These are phyloP conservation scores for Ustilago bromivora DNA, from an alignment of 1,284 basidiomycete species.

Conservation along the genomic window DNA sequence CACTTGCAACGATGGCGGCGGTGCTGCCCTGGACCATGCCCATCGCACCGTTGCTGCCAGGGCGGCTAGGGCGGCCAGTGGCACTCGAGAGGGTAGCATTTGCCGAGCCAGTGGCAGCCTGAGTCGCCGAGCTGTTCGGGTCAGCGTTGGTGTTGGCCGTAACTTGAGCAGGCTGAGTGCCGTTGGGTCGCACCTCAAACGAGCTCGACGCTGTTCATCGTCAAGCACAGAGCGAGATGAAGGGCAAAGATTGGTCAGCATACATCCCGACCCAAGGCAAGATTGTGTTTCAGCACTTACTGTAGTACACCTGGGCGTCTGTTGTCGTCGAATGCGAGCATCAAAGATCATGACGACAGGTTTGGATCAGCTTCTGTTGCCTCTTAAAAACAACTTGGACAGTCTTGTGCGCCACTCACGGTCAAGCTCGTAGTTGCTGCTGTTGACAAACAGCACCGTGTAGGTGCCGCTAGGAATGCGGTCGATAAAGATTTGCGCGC, in stretches of 20 bases:
- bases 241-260: background rate
- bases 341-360: background rate
- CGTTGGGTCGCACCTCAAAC: slow-evolving; percentile 54
- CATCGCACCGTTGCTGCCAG: slow-evolving; percentile 20
- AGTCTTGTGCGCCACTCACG: slow-evolving; percentile 1
- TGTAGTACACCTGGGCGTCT: slow-evolving; percentile 52
- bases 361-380: background rate
- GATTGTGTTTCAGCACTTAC: slow-evolving; percentile 12
- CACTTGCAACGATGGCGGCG: slow-evolving; percentile 22
- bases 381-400: background rate
- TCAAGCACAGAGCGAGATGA: background rate
- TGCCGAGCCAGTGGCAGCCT: slow-evolving; percentile 33
- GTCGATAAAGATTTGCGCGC: slow-evolving; percentile 54
- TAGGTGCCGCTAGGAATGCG: slow-evolving; percentile 51
- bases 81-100: slow-evolving; percentile 35
- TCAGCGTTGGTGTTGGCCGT: slow-evolving; percentile 53
- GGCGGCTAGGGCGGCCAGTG: slow-evolving; percentile 2
- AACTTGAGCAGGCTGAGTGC: slow-evolving; percentile 45
- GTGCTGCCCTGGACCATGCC: slow-evolving; percentile 9
- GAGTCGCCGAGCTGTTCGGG: slow-evolving; percentile 40
- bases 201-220: slow-evolving; percentile 22
- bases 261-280: background rate
- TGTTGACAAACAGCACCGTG: slow-evolving; percentile 55
- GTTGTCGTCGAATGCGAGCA: background rate
- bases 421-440: slow-evolving; percentile 56